These are phyloP conservation scores for Kalaharituber pfeilii DNA, from an alignment of 2,329 filamentous ascomycete species.

Conservation along the genomic window DNA sequence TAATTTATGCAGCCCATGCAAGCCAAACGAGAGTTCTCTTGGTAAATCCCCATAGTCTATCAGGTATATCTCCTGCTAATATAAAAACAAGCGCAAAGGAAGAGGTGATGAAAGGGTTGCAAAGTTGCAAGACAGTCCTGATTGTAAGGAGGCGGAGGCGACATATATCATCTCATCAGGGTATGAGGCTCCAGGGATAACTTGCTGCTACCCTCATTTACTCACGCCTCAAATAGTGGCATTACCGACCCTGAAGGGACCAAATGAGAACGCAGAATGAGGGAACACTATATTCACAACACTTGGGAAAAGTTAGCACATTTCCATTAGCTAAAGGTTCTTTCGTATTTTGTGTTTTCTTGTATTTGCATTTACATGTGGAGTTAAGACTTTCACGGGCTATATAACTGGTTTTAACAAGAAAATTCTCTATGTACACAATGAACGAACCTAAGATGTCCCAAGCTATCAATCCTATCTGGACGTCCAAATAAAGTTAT, in stretches of 20 bases:
- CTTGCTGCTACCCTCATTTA: background rate
- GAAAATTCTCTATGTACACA: background rate
- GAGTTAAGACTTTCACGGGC: background rate
- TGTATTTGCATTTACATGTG: background rate
- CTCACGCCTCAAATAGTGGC: constrained; percentile 26
- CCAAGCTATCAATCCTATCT: too few species aligned
- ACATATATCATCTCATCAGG: constrained; percentile 54
- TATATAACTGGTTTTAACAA: background rate
- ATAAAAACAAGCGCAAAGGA: constrained; percentile 36
- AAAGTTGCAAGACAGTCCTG: constrained; percentile 35
- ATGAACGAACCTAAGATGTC: too few species aligned
- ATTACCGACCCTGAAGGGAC: constrained; percentile 44
- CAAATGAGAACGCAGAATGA: constrained; percentile 4
- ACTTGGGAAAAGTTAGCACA: background rate
- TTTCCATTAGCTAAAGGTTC: background rate
- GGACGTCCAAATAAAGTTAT: background rate
- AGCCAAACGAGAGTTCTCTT: constrained; percentile 41
- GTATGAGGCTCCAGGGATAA: constrained; percentile 7
- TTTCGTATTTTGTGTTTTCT: background rate
- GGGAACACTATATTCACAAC: too few species aligned
- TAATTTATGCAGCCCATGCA: background rate
- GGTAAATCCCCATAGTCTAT: constrained; percentile 6
- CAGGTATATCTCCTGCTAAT: background rate
- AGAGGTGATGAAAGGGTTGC: constrained; percentile 52
- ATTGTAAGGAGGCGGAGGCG: constrained; percentile 51